Base-by-base conservation (phyloP, 148 eudicot species). In the Fallopia convolvulus region DNA sequence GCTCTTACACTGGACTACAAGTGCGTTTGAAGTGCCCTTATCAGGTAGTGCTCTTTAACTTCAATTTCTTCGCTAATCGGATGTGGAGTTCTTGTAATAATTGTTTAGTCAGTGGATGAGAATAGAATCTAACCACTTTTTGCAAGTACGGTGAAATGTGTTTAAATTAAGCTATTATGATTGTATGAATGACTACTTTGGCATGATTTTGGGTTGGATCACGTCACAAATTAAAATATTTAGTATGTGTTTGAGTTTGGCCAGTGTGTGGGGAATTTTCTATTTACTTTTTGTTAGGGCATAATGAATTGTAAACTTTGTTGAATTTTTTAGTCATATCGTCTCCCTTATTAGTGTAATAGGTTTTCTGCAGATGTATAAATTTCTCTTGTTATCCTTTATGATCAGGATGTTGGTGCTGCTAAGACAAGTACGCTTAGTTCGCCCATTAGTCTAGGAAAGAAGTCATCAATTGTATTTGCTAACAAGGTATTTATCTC, bases 401-500 rank as follows among this genome's bases (percentile, higher is more conserved):
- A 42, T 73, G 53, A 73, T 44, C 75, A 73, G 55, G 75, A 73
- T 2, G 75, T 55, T 17, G 39, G 9, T 36, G 75, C 26, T 73
- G 20, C 55, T n/a, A 18, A 73, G 50, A 42, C 2, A 21, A 21
- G 32, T 48, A 46, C 17, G 1, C 5, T 48, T 21, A 20, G 55
- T 48, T 44, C 75, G 42, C 46, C 75, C 53, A 46, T 17, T 73
- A 26, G 46, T 21, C 53, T 72, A 50, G 82, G 75, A 73, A 89
- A 81, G 77, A 83, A 82, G 53, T 79, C 84, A 23, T 61, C 66
- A 55, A 87, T 85, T 80, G 78, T 82, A 36, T 89, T 89, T 84
- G 78, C 80, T 44, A 48, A 66, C 41, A 89, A 87, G 92, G 90
- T 89, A 73, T 74, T 12, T 47, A 63, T 20, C 42, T 9, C 58